Base-by-base conservation (phyloP, 2,329 filamentous ascomycete genomes). In the Lachnellula suecica region DNA sequence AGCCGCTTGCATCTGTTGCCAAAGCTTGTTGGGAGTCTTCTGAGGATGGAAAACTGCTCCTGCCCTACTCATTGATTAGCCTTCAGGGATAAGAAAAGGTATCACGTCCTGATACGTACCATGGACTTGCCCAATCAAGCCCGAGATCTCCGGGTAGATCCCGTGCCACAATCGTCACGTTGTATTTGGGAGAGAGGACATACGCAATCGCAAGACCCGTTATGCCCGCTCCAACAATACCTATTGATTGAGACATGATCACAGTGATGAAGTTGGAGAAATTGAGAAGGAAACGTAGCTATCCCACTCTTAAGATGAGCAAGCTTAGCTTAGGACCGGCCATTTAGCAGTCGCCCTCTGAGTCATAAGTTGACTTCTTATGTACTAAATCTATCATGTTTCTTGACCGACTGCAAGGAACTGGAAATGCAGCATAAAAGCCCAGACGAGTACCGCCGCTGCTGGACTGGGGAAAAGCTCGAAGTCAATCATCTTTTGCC, bases 31-130 rank as follows among this genome's bases (percentile, higher is more conserved):
- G 13, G 45, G 46, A n/a, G 56, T 48, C 4, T 38, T 49, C 43
- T 64, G 59, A 10, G 61, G 62, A 43, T 64, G 62, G 38, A 62
- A 64, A 2, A 61, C 56, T 51, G 62, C 62, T 10, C 61, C 62
- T 22, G 61, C 62, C 62, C 62, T 64, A 23, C 19, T 11, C 0
- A 20, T 24, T 44, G 38, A 17, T 59, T 41, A 56, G 23, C 13
- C 27, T 4, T 19, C 4, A 2, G 19, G 4, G 2, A 20, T 23
- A 44, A 38, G 13, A 15, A 15, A 24, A 17, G 19, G 22, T 9
- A 17, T 37, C 17, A 19, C n/a, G 19, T 20, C 8, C 44, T 11
- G 38, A 20, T 31, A 46, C 34, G n/a, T 50, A 63, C 62, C 62
- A 65, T 35, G 61, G 62, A 55, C 57, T 61, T 44, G 61, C 61